Evolutionary conservation across 441 rosid genomes (phyloP).

Genomic region (Syzygium syzygioides): DNA sequence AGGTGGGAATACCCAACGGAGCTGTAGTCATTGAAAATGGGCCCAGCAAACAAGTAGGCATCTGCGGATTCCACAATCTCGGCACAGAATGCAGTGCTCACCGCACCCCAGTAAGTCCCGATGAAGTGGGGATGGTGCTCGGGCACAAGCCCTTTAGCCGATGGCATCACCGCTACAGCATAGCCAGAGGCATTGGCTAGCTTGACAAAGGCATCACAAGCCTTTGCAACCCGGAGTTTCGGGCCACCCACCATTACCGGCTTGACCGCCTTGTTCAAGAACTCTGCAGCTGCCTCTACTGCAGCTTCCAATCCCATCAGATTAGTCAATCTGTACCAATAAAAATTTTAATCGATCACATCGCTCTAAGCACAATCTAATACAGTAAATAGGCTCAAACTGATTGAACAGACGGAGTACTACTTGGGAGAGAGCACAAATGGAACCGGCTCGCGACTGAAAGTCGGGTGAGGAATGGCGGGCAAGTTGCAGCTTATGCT

Average conservation of each 20-base stretch:
- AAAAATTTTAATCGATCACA: neutral
- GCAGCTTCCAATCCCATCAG: conserved; percentile 12
- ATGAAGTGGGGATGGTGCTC: no score
- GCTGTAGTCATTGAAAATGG: no score
- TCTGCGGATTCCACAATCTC: no score
- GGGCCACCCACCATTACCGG: conserved; percentile 16
- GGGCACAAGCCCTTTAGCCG: no score
- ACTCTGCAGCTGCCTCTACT: conserved; percentile 11
- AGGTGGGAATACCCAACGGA: no score
- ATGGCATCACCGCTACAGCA: no score
- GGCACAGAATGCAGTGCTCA: no score
- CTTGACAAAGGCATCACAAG: conserved; percentile 4
- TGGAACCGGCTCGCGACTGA: neutral
- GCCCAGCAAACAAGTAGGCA: no score
- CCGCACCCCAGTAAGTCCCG: no score
- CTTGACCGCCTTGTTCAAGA: conserved; percentile 16
- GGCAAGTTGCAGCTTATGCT: neutral
- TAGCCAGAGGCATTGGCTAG: neutral
- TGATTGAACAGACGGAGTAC: neutral
- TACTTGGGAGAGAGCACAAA: neutral
- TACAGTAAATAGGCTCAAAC: neutral
- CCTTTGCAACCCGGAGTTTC: conserved; percentile 9
- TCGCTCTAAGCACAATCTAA: neutral
- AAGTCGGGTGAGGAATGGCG: neutral
- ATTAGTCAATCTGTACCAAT: conserved; percentile 5